phyloP scores from a whole-genome alignment of 805 yeast species.

The Wickerhamiella lipophila region DNA sequence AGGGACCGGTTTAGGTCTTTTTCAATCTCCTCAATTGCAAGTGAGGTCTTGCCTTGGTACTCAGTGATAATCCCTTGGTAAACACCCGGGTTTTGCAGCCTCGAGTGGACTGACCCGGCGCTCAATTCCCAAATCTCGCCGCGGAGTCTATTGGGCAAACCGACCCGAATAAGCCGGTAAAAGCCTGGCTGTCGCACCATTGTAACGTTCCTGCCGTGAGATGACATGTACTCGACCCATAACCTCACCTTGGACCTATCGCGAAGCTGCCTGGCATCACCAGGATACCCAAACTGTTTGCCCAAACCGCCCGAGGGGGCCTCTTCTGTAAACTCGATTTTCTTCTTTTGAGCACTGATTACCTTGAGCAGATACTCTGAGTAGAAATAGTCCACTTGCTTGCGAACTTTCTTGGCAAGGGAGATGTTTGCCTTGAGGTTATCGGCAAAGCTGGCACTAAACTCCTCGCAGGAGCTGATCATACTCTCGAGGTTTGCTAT shows the following conservation, averaged over 20 bases:
- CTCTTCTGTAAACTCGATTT: conserved; percentile 12
- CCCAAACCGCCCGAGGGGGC: conserved; percentile 83
- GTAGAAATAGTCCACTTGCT: conserved; percentile 56
- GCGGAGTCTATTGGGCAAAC: conserved; percentile 83
- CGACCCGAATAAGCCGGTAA: conserved; percentile 73
- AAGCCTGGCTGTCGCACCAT: conserved; percentile 62
- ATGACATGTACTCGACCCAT: conserved; percentile 84
- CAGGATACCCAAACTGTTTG: conserved; percentile 72
- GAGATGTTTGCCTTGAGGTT: conserved; percentile 50
- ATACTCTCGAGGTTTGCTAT: conserved; percentile 67
- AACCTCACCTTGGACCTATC: conserved; percentile 78
- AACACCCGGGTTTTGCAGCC: conserved; percentile 49
- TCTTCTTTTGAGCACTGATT: conserved; percentile 1
- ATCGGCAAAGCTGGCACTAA: conserved; percentile 55
- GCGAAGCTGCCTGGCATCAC: conserved; percentile 60
- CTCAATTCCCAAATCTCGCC: conserved; percentile 95
- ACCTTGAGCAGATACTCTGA: conserved; percentile 59
- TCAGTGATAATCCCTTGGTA: conserved; percentile 48
- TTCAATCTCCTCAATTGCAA: conserved; percentile 92
- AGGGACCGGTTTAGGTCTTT: conserved; percentile 88
- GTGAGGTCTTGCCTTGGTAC: conserved; percentile 50
- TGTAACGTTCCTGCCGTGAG: conserved; percentile 75
- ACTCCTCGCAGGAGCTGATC: conserved; percentile 64
- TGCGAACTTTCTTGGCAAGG: conserved; percentile 43
- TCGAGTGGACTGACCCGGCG: conserved; percentile 68